Conservation (phyloP, 2,329 filamentous ascomycete species). For the Ascochyta clinopodiicola region DNA sequence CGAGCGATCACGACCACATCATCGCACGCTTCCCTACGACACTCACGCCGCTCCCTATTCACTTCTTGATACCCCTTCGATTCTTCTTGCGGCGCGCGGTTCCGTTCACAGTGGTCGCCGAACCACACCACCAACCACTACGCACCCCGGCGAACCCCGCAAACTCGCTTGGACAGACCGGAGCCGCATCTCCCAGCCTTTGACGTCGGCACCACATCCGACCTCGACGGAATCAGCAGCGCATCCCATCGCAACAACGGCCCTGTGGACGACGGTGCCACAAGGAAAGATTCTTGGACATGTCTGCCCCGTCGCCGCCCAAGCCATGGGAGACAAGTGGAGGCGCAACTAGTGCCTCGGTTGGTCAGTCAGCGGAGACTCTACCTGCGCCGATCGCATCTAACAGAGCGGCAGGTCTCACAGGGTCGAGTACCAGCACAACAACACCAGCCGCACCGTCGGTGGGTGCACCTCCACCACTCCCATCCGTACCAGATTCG, state of each 20-base stretch:
- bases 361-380: slow-evolving; percentile 38
- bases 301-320: slow-evolving; percentile 78
- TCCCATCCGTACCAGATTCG: slow-evolving; percentile 82
- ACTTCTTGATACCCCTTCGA: slow-evolving; percentile 7
- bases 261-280: slow-evolving; percentile 29
- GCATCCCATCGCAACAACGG: slow-evolving; percentile 18
- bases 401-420: slow-evolving; percentile 42
- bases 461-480: slow-evolving; percentile 63
- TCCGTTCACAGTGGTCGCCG: not conserved
- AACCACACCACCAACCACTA: not conserved
- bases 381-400: slow-evolving; percentile 23
- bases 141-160: slow-evolving; percentile 32
- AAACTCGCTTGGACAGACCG: slow-evolving; percentile 26
- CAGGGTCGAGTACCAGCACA: slow-evolving; percentile 47
- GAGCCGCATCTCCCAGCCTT: slow-evolving; percentile 22
- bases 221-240: slow-evolving; percentile 20
- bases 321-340: slow-evolving; percentile 95
- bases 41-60: not conserved
- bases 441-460: slow-evolving; percentile 52
- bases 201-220: slow-evolving; percentile 9
- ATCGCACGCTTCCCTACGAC: slow-evolving; percentile 7
- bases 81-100: not conserved
- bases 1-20: slow-evolving; percentile 17
- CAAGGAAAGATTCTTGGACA: slow-evolving; percentile 43
- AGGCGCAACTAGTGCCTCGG: slow-evolving; percentile 56